A percentile compares a stretch with the other conserved stretches of the same genome.
Conservation (phyloP, 23 red algal genomes). For the Gracilariopsis chorda region DNA sequence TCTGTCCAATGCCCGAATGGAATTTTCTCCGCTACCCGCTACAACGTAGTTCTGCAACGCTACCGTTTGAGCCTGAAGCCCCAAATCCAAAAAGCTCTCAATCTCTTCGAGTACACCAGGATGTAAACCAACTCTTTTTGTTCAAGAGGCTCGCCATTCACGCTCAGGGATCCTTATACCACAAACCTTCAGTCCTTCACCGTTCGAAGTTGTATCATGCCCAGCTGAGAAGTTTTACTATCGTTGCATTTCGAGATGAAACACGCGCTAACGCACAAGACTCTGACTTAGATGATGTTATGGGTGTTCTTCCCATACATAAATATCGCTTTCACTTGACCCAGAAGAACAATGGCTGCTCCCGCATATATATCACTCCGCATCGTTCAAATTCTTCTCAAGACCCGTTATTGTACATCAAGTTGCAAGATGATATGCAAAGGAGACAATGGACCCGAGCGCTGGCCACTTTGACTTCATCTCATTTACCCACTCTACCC, state of each 20-base stretch:
- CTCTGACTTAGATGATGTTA: not conserved
- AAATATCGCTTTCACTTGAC: slow-evolving; percentile 13
- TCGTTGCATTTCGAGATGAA: slow-evolving; percentile 19
- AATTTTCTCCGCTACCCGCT: not conserved
- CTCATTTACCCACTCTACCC: not conserved
- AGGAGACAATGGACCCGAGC: slow-evolving; percentile 7
- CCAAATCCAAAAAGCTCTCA: not conserved
- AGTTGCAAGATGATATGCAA: not conserved
- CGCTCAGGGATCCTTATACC: not conserved
- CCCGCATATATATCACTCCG: slow-evolving; percentile 27
- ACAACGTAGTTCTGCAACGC: not conserved
- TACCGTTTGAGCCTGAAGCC: not conserved
- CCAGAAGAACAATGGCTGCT: not conserved
- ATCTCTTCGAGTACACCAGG: not conserved
- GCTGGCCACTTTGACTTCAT: not conserved
- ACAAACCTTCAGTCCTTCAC: slow-evolving; percentile 18
- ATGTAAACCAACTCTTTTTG: not conserved
- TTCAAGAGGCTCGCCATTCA: slow-evolving; percentile 16
- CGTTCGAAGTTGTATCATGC: slow-evolving; percentile 34
- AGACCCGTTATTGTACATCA: slow-evolving; percentile 33
- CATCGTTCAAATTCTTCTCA: not conserved
- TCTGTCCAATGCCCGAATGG: not conserved
- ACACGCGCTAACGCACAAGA: not conserved
- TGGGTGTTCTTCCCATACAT: slow-evolving; percentile 16
- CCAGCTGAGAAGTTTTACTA: slow-evolving; percentile 22